Base-by-base conservation (phyloP, 441 rosid species). In the Erysimum cheiri region DNA sequence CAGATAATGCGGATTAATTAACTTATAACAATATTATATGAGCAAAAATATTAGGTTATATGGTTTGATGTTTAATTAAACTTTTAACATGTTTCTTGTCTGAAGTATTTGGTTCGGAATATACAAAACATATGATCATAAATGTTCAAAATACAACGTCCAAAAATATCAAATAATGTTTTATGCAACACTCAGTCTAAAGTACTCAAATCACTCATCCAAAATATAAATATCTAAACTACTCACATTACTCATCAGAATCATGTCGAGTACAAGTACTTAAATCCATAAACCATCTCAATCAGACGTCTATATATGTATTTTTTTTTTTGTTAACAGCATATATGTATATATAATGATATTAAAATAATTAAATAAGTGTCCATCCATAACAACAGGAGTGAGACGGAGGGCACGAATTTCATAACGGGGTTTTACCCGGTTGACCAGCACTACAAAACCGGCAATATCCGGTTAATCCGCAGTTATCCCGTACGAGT, bases 401-500 rank as follows among this genome's bases (percentile, higher is more conserved):
- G 36, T 44, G 39, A 55, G 69, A 68, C 54, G 49, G 49, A 50
- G 52, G 69, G 73, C 74, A 74, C 78, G 47, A 44, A 33, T 35
- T 53, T 57, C 41, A 31, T 64, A 81, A 58, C 80, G 76, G 78
- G 78, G 60, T 54, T 53, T 37, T 13, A 47, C 58, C 81, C 80
- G 82, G 75, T 69, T 67, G 43, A 77, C 72, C 46, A 29, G 11
- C 6, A 7, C 19, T 4, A 15, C 17, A 68, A 19, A 67, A 85
- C 88, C 57, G 84, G 82, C 49, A 80, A 40, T 54, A 5, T 26
- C 78, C 88, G 29, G 87, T 85, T 60, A 66, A 75, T 67, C 73
- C 73, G 85, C 84, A 70, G 83, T 72, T 75, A 75, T 72, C 74
- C 78, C 83, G 75, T 73, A 79, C 66, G 73, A 80, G 88, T 73